Evolutionary conservation across 2,329 filamentous ascomycete species (phyloP), one percentile per base, ranked within the genome.

Genomic region (Davidsoniella neocaledoniae): DNA sequence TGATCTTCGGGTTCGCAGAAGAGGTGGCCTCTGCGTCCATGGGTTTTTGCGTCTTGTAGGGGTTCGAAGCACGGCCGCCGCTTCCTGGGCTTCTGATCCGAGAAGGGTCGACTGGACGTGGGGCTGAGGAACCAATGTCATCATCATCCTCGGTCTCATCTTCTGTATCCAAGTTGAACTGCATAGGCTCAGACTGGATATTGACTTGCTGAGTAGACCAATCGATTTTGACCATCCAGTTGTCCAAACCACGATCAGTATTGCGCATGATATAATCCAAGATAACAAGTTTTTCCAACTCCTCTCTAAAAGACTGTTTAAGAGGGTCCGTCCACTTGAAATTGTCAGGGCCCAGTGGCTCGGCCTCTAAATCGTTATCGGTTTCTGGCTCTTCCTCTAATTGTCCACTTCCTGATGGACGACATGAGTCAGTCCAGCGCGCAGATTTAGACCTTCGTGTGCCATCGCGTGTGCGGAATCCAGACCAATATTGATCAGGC

Each of bases 201-300:
- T 83, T 86, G 10, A 91, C 90, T 58, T 83, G 76, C 59, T 91
- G 79, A 2, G 76, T 79, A 57, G 86, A 76, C 73, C 80, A 86
- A 63, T 98, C 88, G 29, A 98, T 85, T 63, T 86, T 91, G 61
- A 98, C 87, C 91, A 98, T 98, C 91, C 91, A 98, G 59, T 98
- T 98, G 63, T 98, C 91, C 51, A 95, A 70, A 1, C 91, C 91
- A 65, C 91, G 77, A 63, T 98, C 91, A 1, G 91, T 98, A 61
- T 98, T 98, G 52, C 91, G 79, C 91, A 98, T 98, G 55, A 98
- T 94, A 62, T 98, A 98, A 65, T 98, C 91, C 56, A 98, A 66
- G 59, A 98, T 94, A 19, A 98, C 93, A 6, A 98, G 71, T 64
- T 95, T 96, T 66, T 98, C 91, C 44, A 98, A 72, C 66, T 96